Evolutionary conservation across 2,329 filamentous ascomycete species (phyloP).

Genomic region (Massarina eburnea): DNA sequence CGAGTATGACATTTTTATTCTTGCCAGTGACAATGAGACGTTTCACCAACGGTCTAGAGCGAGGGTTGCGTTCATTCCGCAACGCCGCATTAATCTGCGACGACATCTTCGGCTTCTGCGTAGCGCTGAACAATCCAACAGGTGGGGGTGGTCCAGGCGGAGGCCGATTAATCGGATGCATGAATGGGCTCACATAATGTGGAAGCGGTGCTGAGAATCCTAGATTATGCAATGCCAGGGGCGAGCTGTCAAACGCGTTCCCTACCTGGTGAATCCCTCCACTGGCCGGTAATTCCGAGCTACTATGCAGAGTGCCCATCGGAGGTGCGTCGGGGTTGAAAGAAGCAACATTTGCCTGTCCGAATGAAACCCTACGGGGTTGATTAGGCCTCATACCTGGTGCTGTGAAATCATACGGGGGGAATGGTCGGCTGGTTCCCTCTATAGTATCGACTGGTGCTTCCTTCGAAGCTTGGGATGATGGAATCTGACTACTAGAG

Average conservation of each 20-base stretch:
- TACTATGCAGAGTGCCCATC: neutral
- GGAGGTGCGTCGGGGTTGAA: slow-evolving; percentile 3
- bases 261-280: neutral
- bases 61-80: neutral
- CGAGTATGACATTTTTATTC: slow-evolving; percentile 16
- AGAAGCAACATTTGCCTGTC: neutral
- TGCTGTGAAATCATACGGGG: slow-evolving; percentile 2
- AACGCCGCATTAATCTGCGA: neutral
- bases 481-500: neutral
- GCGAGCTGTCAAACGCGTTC: slow-evolving; percentile 1
- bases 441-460: neutral
- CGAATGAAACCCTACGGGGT: slow-evolving; percentile 5
- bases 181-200: slow-evolving; percentile 4
- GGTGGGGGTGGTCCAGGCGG: slow-evolving; percentile 16
- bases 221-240: neutral
- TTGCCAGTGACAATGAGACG: slow-evolving; percentile 22
- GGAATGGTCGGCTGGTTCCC: neutral
- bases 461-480: neutral
- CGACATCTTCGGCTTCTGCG: slow-evolving; percentile 13
- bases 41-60: slow-evolving; percentile 7
- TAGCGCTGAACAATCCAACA: slow-evolving; percentile 21
- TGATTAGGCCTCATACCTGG: neutral
- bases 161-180: neutral
- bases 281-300: neutral
- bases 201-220: neutral